Percentiles rank a stretch among this genome's conserved stretches.
These are phyloP conservation scores for Boletus sp. DNA, from an alignment of 768 basidiomycete species.

Conservation along the genomic window DNA sequence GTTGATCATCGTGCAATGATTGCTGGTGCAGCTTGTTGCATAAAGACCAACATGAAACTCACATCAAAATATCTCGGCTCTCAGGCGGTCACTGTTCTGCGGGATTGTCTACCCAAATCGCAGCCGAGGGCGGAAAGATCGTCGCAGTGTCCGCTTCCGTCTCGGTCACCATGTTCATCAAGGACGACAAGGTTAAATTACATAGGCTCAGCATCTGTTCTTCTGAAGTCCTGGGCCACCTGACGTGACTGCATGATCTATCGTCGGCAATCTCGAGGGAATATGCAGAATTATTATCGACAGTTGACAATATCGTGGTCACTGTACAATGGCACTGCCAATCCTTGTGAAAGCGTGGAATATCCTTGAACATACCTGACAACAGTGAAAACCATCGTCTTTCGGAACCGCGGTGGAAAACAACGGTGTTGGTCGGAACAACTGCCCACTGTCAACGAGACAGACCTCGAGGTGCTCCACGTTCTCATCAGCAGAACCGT, in stretches of 20 bases:
- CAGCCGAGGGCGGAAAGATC: neutral
- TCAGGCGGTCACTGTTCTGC: neutral
- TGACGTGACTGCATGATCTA: neutral
- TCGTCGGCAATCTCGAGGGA: slow-evolving; percentile 7
- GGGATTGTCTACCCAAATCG: too few species aligned
- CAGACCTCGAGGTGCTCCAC: too few species aligned
- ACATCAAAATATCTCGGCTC: neutral
- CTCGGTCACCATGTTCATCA: neutral
- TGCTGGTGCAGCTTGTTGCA: neutral
- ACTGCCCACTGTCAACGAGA: too few species aligned
- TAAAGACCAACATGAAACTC: neutral
- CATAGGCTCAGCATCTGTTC: neutral
- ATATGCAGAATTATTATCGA: neutral
- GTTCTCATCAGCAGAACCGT: too few species aligned
- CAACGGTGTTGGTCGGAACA: too few species aligned
- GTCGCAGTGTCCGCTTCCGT: neutral
- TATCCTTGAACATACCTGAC: too few species aligned
- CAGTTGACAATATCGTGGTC: too few species aligned
- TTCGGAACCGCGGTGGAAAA: too few species aligned
- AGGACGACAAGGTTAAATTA: neutral
- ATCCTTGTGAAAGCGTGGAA: too few species aligned
- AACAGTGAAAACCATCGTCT: too few species aligned
- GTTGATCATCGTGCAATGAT: neutral
- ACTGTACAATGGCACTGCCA: too few species aligned
- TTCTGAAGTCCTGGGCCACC: neutral